These are phyloP conservation scores for Cymbidium sinense DNA, from an alignment of 106 monocot species.

Conservation along the genomic window DNA sequence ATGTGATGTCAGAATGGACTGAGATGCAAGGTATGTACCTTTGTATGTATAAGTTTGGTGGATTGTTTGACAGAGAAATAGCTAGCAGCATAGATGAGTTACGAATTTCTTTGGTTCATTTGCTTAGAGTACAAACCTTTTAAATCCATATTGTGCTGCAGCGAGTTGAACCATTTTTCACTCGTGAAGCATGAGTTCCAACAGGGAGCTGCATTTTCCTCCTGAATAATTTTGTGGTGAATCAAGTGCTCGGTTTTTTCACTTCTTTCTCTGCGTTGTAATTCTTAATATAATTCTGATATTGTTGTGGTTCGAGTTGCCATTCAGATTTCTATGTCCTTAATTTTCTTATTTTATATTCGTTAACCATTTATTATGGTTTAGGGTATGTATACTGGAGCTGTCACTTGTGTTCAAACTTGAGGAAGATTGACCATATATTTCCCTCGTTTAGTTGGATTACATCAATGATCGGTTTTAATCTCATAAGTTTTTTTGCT, in stretches of 20 bases:
- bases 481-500: no score
- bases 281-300: neutral
- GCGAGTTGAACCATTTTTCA: neutral
- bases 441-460: no score
- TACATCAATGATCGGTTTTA: no score
- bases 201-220: neutral
- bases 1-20: slow-evolving; percentile 95
- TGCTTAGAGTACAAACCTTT: neutral
- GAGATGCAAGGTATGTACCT: slow-evolving; percentile 56
- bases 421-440: no score
- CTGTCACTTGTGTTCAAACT: no score
- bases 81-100: neutral
- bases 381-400: no score
- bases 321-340: neutral
- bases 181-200: neutral
- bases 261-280: neutral
- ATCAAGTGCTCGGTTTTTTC: neutral
- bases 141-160: no score
- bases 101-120: neutral
- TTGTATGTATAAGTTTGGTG: neutral
- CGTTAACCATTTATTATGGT: no score
- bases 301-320: slow-evolving; percentile 1
- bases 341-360: neutral
- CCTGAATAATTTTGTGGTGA: neutral
- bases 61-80: neutral